These are phyloP conservation scores for Kalanchoe fedtschenkoi DNA, from an alignment of 164 flowering plant genomes.

Conservation along the genomic window DNA sequence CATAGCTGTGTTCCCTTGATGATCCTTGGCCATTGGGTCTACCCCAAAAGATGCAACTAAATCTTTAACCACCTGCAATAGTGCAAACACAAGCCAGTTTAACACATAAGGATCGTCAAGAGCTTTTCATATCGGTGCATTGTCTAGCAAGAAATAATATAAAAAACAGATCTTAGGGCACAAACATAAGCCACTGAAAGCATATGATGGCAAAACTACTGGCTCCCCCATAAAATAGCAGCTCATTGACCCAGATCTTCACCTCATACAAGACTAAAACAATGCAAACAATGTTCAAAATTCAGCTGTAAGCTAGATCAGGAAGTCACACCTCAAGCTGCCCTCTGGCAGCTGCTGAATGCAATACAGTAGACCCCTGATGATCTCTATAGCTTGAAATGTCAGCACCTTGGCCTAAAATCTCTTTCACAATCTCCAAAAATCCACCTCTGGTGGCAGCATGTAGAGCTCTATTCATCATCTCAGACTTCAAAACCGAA, in stretches of 20 bases:
- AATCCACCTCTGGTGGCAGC: constrained; percentile 90
- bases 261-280: neutral
- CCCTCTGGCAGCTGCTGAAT: constrained; percentile 78
- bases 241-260: neutral
- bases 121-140: neutral
- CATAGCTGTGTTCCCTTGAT: constrained; percentile 70
- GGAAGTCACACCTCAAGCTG: constrained; percentile 70
- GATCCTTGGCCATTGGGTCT: constrained; percentile 31
- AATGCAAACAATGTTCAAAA: neutral
- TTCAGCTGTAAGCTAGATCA: neutral
- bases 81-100: neutral
- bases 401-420: constrained; percentile 40
- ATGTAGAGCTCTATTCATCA: constrained; percentile 73
- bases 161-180: no score
- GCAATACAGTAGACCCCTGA: constrained; percentile 69
- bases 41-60: constrained; percentile 47
- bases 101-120: neutral
- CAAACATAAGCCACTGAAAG: neutral
- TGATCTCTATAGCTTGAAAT: constrained; percentile 50
- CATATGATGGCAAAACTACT: neutral
- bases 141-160: neutral
- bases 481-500: constrained; percentile 42
- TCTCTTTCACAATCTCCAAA: constrained; percentile 56
- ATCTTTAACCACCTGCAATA: constrained; percentile 60
- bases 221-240: no score